Evolutionary conservation across 2,329 filamentous ascomycete genomes (phyloP), one percentile per base, ranked within the genome.

Genomic region (Onygenales sp.): DNA sequence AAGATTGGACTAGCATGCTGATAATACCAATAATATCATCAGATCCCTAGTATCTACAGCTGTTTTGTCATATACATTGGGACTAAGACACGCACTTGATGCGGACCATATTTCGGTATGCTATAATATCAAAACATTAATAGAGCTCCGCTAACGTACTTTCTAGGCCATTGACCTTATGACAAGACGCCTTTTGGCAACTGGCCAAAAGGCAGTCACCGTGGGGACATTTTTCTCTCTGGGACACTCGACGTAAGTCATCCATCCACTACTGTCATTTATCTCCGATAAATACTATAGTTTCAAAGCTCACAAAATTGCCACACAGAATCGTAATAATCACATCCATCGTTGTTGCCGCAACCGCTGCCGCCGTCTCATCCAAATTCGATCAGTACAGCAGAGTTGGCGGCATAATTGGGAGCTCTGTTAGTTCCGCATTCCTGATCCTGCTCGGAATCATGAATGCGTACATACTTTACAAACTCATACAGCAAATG

Each of bases 191-290:
- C 81, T 97, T 27, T 83, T 97, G 39, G 91, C 91, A 0, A 81
- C 87, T 0, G 90, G 89, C 14, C 88, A 93, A 65, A 82, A 82
- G 1, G 91, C 92, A 2, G 90, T 94, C 9, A 92, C 91, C 0
- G 92, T 97, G 1, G 93, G 92, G 43, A 95, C 89, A 1, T 97
- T 88, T 67, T 97, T 98, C 75, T 92, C 87, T 0, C 79, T 97
- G 0, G 92, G 93, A 0, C 92, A 97, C 71, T 94, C 87, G 27
- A 96, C 92, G 69, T 78, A 65, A 57, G 65, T 57, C 37, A 37
- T 34, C 10, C 33, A 37, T 2, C 5, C 21, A 33, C 9, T 8
- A 27, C 21, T 39, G 5, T 27, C 6, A 5, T 13, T 5, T 13
- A 34, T n/a, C 13, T 34, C 34, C 6, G 11, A 13, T n/a, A 46